Base-by-base conservation (phyloP, 108 stramenopile genomes). In the Skeletonema grethae region DNA sequence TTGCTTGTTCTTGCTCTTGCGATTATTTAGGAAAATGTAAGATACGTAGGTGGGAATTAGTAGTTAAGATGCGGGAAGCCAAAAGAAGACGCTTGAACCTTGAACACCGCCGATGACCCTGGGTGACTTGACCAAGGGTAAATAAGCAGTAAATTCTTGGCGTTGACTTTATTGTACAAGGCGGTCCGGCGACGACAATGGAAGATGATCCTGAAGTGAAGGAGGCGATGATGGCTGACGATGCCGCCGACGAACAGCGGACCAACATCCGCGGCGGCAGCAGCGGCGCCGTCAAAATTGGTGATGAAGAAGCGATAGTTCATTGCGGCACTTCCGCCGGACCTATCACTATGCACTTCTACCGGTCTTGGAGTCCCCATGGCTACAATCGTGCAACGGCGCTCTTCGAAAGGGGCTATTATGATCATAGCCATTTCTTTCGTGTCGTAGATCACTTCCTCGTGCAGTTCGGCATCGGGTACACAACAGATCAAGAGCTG, bases 401-500 rank as follows among this genome's bases (percentile, higher is more conserved):
- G 4, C 85, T 97, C 10, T 96, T 94, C 60, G 85, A 92, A 61
- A 74, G 82, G 2, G 76, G 88, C 2, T 97, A 88, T 61, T 97
- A 85, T 77, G 94, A 95, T 57, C 64, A 82, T 7, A 76, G 77
- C 20, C 91, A 95, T 63, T 90, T 97, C 69, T 97, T 90, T 57
- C 90, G 91, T 15, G 86, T 86, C 4, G 94, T 94, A 0, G 86
- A 83, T 2, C 86, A 91, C 13, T 97, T 95, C 57, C 67, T 96
- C 45, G 93, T 94, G 4, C 97, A 97, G 69, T 97, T 97, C 71
- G 97, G 97, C 0, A 94, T 97, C 57, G 63, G 72, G 6, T 93
- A 92, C 76, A 80, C 82, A 13, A 46, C 65, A 18, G 82, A 89
- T 50, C 22, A 58, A 20, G 77, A 80, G 36, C 57, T 94, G 57